phyloP scores from a whole-genome alignment of 2,329 filamentous ascomycete genomes.

The Magnaporthiopsis incrustans region DNA sequence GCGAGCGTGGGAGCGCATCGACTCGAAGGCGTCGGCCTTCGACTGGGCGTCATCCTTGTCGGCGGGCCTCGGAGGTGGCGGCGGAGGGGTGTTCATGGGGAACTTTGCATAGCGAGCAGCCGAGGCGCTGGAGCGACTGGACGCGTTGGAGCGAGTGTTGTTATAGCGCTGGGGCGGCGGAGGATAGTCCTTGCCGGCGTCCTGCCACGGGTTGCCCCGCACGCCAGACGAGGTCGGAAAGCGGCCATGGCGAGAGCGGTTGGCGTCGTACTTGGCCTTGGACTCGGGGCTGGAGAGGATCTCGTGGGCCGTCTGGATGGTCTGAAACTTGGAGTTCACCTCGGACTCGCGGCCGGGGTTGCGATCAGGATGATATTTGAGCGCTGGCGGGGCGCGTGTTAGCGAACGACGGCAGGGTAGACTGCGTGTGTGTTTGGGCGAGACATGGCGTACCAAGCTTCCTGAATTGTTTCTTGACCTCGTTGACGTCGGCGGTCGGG shows the following conservation, averaged over 20 bases:
- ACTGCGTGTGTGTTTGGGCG: neutral
- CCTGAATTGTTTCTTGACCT: conserved; percentile 80
- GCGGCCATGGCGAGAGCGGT: conserved; percentile 29
- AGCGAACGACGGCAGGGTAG: neutral
- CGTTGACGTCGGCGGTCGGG: conserved; percentile 57
- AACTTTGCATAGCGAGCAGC: conserved; percentile 18
- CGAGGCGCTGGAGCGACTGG: conserved; percentile 15
- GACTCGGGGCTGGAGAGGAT: conserved; percentile 47
- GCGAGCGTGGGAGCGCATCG: conserved; percentile 20
- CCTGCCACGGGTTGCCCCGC: conserved; percentile 48
- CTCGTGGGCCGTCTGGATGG: conserved; percentile 80
- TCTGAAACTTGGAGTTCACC: conserved; percentile 74
- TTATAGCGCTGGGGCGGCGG: conserved; percentile 28
- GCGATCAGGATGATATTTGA: conserved; percentile 83
- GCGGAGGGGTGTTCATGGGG: conserved; percentile 11
- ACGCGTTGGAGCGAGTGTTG: conserved; percentile 6
- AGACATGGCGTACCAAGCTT: conserved; percentile 56
- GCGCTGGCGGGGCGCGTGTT: conserved; percentile 39
- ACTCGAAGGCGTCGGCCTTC: conserved; percentile 27
- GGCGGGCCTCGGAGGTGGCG: conserved; percentile 12
- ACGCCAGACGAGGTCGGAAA: conserved; percentile 45
- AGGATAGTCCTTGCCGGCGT: conserved; percentile 40
- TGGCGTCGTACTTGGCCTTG: conserved; percentile 46
- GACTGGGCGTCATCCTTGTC: conserved; percentile 14
- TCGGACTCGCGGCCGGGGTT: conserved; percentile 77